phyloP scores from a whole-genome alignment of 2,329 filamentous ascomycete species.

The Trichoderma afroharzianum region DNA sequence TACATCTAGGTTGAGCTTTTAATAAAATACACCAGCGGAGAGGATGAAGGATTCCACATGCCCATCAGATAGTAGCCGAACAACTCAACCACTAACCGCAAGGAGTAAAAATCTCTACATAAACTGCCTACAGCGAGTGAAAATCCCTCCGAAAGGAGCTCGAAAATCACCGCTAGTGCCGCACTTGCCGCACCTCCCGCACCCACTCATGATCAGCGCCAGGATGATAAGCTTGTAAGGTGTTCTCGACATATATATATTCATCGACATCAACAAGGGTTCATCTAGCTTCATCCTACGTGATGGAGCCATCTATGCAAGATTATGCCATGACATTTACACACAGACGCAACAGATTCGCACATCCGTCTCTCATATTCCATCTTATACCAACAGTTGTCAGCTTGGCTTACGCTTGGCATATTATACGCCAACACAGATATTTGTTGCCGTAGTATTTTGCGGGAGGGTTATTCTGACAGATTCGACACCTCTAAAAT shows the following conservation, averaged over 20 bases:
- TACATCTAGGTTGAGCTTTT: background rate
- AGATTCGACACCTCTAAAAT: background rate
- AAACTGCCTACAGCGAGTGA: background rate
- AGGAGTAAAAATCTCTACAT: background rate
- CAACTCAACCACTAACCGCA: background rate
- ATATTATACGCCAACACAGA: background rate
- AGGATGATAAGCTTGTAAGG: background rate
- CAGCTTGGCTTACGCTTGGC: background rate
- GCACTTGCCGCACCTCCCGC: background rate
- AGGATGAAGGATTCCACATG: background rate
- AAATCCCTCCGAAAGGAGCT: background rate
- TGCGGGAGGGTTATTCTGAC: background rate
- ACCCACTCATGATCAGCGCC: background rate
- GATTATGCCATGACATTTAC: background rate
- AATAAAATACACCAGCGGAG: background rate
- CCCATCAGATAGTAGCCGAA: background rate
- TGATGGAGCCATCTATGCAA: background rate
- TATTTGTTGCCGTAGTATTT: background rate
- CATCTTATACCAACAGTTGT: background rate
- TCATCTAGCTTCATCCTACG: background rate
- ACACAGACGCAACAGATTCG: background rate
- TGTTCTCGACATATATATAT: background rate
- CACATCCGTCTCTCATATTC: background rate
- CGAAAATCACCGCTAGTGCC: background rate
- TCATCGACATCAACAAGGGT: background rate